Conservation (phyloP, 441 rosid genomes). For the Populus hybrid region DNA sequence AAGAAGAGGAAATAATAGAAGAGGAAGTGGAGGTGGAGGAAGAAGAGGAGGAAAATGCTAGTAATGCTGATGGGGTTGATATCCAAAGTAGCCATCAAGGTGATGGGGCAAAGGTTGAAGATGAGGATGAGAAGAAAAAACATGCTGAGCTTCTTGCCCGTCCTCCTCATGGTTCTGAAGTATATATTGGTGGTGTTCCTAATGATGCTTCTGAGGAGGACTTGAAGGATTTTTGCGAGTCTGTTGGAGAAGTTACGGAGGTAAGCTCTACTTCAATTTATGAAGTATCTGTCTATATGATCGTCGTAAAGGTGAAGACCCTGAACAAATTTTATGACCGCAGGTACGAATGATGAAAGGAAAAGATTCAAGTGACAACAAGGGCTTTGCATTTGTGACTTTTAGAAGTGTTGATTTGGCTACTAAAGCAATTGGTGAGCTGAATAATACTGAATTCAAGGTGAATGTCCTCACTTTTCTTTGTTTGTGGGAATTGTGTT, state of each 20-base stretch:
- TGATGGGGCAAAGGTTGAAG: constrained; percentile 44
- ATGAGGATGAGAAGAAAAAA: constrained; percentile 50
- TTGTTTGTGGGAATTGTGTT: background rate
- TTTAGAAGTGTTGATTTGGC: constrained; percentile 82
- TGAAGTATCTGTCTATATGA: constrained; percentile 10
- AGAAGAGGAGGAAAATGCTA: constrained; percentile 45
- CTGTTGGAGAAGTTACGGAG: constrained; percentile 82
- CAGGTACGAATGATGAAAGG: constrained; percentile 95
- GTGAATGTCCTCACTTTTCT: constrained; percentile 26
- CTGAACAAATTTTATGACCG: constrained; percentile 16
- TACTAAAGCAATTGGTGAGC: constrained; percentile 70
- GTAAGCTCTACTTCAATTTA: constrained; percentile 37
- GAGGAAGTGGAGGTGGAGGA: constrained; percentile 67
- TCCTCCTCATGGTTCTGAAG: constrained; percentile 99
- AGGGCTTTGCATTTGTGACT: constrained; percentile 90
- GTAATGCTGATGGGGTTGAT: constrained; percentile 23
- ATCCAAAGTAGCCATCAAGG: too few species aligned
- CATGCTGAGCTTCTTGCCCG: constrained; percentile 72
- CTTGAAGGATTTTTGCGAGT: constrained; percentile 65
- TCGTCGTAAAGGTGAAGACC: constrained; percentile 34
- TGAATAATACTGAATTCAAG: constrained; percentile 70
- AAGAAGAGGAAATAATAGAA: constrained; percentile 79
- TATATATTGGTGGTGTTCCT: constrained; percentile 84
- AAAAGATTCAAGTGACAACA: constrained; percentile 72
- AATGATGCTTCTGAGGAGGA: constrained; percentile 69